These are phyloP conservation scores for Neospermospora avenae DNA, from an alignment of 2,329 filamentous ascomycete species.

Conservation along the genomic window DNA sequence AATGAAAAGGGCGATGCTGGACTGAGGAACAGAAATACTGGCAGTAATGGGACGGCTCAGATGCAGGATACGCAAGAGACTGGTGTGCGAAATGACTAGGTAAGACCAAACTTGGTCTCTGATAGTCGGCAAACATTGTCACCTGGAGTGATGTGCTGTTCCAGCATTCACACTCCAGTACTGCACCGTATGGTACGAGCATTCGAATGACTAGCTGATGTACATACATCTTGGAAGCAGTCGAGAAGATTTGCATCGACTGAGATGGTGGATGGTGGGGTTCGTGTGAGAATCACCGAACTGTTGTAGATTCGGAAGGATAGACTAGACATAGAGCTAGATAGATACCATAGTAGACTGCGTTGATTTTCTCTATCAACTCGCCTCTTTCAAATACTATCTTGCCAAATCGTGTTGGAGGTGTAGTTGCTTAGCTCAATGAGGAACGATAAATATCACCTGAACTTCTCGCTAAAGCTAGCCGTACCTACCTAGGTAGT, in stretches of 20 bases:
- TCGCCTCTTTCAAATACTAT: neutral
- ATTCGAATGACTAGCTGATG: neutral
- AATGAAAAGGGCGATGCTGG: neutral
- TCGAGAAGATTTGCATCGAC: neutral
- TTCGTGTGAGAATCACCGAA: neutral
- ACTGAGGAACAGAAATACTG: conserved; percentile 11
- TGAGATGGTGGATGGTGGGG: neutral
- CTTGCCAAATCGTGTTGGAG: neutral
- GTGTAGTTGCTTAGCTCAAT: neutral
- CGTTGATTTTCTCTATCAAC: neutral
- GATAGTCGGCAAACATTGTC: neutral
- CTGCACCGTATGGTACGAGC: neutral
- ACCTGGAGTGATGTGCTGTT: neutral
- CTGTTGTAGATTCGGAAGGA: neutral
- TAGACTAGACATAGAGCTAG: conserved; percentile 11
- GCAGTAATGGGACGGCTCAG: neutral
- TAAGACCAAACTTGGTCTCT: conserved; percentile 1
- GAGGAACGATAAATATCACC: neutral
- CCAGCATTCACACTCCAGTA: neutral
- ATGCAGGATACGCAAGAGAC: conserved; percentile 7
- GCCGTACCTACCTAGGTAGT: too few species aligned
- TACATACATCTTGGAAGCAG: neutral
- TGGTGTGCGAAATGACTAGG: conserved; percentile 18
- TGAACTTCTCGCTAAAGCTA: neutral
- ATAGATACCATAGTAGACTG: conserved; percentile 17